phyloP scores from a whole-genome alignment of 495 filamentous ascomycete species.

The Sabuloglossum arenarium region DNA sequence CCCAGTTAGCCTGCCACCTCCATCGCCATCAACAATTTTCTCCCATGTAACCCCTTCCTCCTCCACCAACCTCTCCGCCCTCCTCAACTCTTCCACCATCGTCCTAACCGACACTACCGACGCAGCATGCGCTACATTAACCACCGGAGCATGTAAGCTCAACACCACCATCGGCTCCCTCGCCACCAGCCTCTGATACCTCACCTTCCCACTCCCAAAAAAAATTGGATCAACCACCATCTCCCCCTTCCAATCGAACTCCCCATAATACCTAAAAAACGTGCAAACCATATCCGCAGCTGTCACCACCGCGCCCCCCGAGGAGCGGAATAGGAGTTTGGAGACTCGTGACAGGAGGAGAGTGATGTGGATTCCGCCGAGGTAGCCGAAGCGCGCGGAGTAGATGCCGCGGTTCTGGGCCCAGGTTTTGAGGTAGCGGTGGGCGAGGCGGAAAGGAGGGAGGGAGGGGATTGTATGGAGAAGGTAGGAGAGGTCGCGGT shows the following conservation, averaged over 20 bases:
- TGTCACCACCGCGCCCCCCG: slow-evolving; percentile 11
- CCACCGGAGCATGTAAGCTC: slow-evolving; percentile 27
- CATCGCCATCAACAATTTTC: neutral
- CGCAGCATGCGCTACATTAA: slow-evolving; percentile 31
- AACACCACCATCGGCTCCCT: slow-evolving; percentile 35
- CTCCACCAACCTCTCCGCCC: slow-evolving; percentile 19
- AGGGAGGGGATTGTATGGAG: slow-evolving; percentile 29
- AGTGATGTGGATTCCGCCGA: slow-evolving; percentile 35
- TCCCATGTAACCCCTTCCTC: neutral
- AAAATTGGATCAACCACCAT: slow-evolving; percentile 31
- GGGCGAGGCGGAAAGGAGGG: slow-evolving; percentile 26
- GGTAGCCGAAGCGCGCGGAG: slow-evolving; percentile 32
- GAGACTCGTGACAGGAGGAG: slow-evolving; percentile 29
- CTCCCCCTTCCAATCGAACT: slow-evolving; percentile 27
- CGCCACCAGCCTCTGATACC: slow-evolving; percentile 23
- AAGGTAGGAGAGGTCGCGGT: slow-evolving; percentile 32
- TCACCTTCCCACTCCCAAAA: slow-evolving; percentile 14
- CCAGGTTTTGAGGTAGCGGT: slow-evolving; percentile 32
- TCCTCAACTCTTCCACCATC: slow-evolving; percentile 26
- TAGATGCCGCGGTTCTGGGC: slow-evolving; percentile 33
- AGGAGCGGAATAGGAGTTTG: slow-evolving; percentile 23
- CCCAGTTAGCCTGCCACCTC: neutral
- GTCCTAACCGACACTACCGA: slow-evolving; percentile 24
- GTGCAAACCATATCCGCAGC: slow-evolving; percentile 23
- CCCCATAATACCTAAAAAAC: slow-evolving; percentile 37